Evolutionary conservation across 495 filamentous ascomycete genomes (phyloP), one percentile per base, ranked within the genome.

Genomic region (Hypomontagnella monticulosa): DNA sequence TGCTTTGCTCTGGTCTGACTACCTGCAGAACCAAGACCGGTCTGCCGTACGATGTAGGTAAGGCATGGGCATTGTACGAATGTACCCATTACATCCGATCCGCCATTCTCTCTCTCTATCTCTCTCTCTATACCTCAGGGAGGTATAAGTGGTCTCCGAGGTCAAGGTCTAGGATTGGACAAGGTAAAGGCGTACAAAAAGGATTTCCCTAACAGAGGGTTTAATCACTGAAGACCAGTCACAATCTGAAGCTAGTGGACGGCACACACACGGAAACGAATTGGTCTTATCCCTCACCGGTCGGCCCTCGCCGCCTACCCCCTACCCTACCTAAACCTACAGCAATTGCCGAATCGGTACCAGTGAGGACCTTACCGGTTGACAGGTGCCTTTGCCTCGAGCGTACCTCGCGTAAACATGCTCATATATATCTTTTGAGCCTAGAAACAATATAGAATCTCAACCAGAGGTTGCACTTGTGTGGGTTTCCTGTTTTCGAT

Each of bases 261-360:
- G 65, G 65, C 65, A 68, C 65, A 51, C 63, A 58, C 18, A 46
- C 48, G 55, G 42, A 63, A 50, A 68, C 59, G 59, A 59, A 68
- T 54, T 68, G 54, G 65, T 58, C 54, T 68, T 68, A 63, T 68
- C 59, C 65, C 52, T 63, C 65, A 68, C 65, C 65, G 65, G 65
- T 68, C 65, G 65, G 65, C 59, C 14, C 63, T 67, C 65, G 54
- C 65, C 65, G 48, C 59, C 46, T 56, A 69, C 61, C 65, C 65
- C 51, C 59, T 63, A 68, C 65, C 54, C 33, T 67, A 65, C 61
- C 46, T 58, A 41, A 54, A 46, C 52, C 47, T 46, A 48, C 41
- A 49, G 49, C 48, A 65, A 69, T 65, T 69, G 66, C 66, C 66
- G 66, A 69, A 61, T 63, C 59, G 50, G 59, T 63, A 55, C 53